Conservation (phyloP, 495 filamentous ascomycete species). For the Aspergillus taichungensis region DNA sequence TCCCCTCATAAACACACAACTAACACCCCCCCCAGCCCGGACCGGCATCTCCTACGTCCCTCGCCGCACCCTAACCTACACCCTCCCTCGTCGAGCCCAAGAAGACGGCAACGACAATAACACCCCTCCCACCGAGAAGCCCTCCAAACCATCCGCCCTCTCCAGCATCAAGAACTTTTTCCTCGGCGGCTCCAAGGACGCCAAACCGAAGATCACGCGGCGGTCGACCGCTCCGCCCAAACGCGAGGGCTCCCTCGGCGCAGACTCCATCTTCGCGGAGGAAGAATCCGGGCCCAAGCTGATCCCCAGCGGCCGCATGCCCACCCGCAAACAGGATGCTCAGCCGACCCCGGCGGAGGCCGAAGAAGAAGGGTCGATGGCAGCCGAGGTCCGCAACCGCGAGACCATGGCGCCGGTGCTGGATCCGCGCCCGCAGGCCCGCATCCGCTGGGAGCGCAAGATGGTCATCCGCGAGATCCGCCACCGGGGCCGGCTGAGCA, state of each 20-base stretch:
- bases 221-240: constrained; percentile 22
- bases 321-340: constrained; percentile 7
- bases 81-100: constrained; percentile 22
- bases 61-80: constrained; percentile 34
- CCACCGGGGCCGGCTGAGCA: constrained; percentile 56
- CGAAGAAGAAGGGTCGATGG: constrained; percentile 3
- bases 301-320: constrained; percentile 23
- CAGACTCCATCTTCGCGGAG: constrained; percentile 37
- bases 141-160: constrained; percentile 11
- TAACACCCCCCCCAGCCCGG: constrained; percentile 20
- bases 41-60: constrained; percentile 28
- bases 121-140: constrained; percentile 5
- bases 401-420: constrained; percentile 45
- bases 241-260: constrained; percentile 27
- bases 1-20: background rate
- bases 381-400: constrained; percentile 32
- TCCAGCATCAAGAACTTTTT: constrained; percentile 34
- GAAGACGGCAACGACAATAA: constrained; percentile 15
- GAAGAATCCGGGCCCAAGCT: constrained; percentile 20
- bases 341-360: constrained; percentile 11
- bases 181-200: constrained; percentile 18
- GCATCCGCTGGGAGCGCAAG: constrained; percentile 70
- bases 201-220: constrained; percentile 22
- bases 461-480: constrained; percentile 67
- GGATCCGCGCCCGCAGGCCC: constrained; percentile 58